Evolutionary conservation across 164 flowering plant species (phyloP), one percentile per base, ranked within the genome.

Genomic region (Warburgia ugandensis): DNA sequence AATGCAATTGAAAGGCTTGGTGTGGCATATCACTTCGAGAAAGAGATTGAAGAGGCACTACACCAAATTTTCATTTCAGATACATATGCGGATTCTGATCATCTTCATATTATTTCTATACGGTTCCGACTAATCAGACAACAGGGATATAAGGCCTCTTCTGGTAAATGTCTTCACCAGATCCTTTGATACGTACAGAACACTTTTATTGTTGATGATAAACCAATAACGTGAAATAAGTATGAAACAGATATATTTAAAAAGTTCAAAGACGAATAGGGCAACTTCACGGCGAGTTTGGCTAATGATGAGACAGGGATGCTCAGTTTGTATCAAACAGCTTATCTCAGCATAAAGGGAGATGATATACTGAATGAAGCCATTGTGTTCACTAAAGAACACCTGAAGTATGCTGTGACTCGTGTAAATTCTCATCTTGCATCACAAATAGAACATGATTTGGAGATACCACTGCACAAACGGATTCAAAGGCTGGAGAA

Each of bases 291-390:
- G 12, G 31, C 39, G 7, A 23, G 19, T 23, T 22, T 67, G 23
- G 17, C 13, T 6, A 27, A 6, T 4, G 55, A 68, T 35, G 50
- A n/a, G 5, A 13, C 14, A 36, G 61, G 68, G 1, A 22, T 62
- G 49, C 39, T 68, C 11, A 29, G 56, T 23, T 55, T 67, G 44
- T 62, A 58, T 27, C 63, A 67, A 43, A 67, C 67, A 7, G 22
- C 68, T 23, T 53, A 54, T 52, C 57, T 67, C 1, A 29, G 56
- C 7, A 22, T 50, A 0, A 49, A 45, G 22, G 67, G 67, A 46
- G 68, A 68, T 25, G 26, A 55, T 31, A 56, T 64, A 10, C 14
- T 68, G 11, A 64, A 68, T 19, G 64, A 68, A 50, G 68, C 68
- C 26, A 35, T 63, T n/a, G 48, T 17, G 29, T 68, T 68, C 17